A percentile compares a stretch with the other conserved stretches of the same genome.
Conservation (phyloP, 495 filamentous ascomycete species). For the Daldinia loculata region DNA sequence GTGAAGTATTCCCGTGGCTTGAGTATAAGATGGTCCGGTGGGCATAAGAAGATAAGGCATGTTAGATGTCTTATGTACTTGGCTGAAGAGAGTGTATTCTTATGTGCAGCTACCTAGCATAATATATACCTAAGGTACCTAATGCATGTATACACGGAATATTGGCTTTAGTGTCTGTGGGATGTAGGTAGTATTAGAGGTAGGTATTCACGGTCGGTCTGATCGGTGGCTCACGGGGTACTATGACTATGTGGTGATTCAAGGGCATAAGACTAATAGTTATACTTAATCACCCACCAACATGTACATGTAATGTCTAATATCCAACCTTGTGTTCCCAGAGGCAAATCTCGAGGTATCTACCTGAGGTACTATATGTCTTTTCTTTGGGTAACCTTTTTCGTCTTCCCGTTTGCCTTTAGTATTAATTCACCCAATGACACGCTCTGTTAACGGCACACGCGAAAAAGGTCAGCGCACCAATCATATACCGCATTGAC, state of each 20-base stretch:
- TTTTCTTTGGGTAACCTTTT: slow-evolving; percentile 1
- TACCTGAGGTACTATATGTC: no score
- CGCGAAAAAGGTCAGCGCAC: slow-evolving; percentile 23
- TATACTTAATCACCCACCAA: neutral
- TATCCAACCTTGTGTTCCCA: no score
- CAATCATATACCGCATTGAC: slow-evolving; percentile 23
- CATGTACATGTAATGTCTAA: no score
- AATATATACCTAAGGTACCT: no score
- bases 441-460: slow-evolving; percentile 33
- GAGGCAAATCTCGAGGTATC: no score
- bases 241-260: neutral
- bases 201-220: no score
- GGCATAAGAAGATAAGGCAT: neutral
- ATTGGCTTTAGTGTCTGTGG: no score
- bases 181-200: no score
- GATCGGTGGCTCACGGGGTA: no score
- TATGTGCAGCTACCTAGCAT: neutral
- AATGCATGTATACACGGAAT: no score
- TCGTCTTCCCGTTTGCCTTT: slow-evolving; percentile 13
- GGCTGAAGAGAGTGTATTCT: neutral
- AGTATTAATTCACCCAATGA: slow-evolving; percentile 23
- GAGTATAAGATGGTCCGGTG: neutral
- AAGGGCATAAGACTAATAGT: neutral
- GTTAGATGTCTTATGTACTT: neutral
- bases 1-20: neutral